Conservation (phyloP, 345 rosid genomes). For the Aethionema arabicum region DNA sequence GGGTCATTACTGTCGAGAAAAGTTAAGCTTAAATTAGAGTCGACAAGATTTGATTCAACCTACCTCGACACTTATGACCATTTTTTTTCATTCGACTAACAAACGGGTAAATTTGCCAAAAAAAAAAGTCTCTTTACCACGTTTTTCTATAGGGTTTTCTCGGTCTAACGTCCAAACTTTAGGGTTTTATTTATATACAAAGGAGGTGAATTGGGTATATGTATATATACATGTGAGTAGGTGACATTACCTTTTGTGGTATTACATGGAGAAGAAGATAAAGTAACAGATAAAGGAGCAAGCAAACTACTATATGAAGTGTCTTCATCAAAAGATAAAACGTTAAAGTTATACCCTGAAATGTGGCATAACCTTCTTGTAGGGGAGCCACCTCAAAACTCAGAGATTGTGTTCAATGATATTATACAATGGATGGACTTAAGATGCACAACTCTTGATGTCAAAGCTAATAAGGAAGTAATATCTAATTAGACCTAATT, state of each 20-base stretch:
- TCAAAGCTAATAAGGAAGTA: constrained; percentile 24
- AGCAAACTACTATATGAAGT: constrained; percentile 54
- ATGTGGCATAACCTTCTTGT: constrained; percentile 96
- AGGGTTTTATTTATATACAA: no score
- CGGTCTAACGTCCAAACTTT: no score
- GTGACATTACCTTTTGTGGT: constrained; percentile 71
- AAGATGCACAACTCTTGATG: constrained; percentile 38
- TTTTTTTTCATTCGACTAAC: no score
- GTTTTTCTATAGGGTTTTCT: no score
- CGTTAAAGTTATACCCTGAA: constrained; percentile 66
- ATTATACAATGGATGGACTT: constrained; percentile 64
- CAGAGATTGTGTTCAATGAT: constrained; percentile 63
- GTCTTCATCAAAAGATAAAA: constrained; percentile 68
- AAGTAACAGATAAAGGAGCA: constrained; percentile 60
- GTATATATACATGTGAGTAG: constrained; percentile 34
- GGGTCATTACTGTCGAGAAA: no score
- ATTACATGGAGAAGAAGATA: constrained; percentile 87
- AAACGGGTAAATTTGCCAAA: no score
- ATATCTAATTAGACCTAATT: constrained; percentile 23
- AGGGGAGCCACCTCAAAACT: constrained; percentile 66
- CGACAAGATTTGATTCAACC: no score
- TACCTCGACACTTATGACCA: no score
- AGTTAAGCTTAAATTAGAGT: no score
- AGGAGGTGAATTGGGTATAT: constrained; percentile 1
- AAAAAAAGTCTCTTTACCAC: no score